Conservation (phyloP, 2,329 filamentous ascomycete genomes). For the Sporothrix euskadiensis region DNA sequence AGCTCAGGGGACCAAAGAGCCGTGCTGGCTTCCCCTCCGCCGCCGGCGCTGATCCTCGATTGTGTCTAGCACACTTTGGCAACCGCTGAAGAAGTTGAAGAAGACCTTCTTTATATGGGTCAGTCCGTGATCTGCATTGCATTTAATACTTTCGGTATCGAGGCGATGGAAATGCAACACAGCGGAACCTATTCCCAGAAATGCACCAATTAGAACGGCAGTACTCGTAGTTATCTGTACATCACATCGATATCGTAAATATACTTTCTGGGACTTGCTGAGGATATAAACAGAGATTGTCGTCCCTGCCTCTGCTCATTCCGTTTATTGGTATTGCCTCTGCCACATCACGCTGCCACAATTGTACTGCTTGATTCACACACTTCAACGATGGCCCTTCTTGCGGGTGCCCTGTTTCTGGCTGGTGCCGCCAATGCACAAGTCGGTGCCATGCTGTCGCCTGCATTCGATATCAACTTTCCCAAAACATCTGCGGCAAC, state of each 20-base stretch:
- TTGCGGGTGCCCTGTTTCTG: conserved; percentile 26
- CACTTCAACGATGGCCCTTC: neutral
- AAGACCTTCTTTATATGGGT: neutral
- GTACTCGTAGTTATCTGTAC: too few species aligned
- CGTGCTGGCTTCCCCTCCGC: conserved; percentile 22
- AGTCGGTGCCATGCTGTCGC: conserved; percentile 34
- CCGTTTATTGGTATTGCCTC: neutral
- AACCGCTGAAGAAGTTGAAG: neutral
- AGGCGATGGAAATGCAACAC: neutral
- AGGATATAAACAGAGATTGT: neutral
- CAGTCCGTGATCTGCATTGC: neutral
- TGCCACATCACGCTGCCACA: neutral
- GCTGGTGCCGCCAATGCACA: conserved; percentile 30
- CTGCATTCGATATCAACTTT: conserved; percentile 35
- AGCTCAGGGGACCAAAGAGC: conserved; percentile 18
- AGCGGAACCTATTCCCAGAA: neutral
- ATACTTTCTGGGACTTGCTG: neutral
- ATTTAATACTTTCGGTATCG: neutral
- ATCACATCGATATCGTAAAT: too few species aligned
- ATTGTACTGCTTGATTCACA: neutral
- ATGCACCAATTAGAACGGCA: neutral
- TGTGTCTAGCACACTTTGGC: neutral
- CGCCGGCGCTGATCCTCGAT: conserved; percentile 20
- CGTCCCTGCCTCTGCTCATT: neutral
- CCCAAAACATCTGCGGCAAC: conserved; percentile 35